A percentile compares a stretch with the other conserved stretches of the same genome.
Conservation (phyloP, 305 asterid genomes). For the Fraxinus ornus region DNA sequence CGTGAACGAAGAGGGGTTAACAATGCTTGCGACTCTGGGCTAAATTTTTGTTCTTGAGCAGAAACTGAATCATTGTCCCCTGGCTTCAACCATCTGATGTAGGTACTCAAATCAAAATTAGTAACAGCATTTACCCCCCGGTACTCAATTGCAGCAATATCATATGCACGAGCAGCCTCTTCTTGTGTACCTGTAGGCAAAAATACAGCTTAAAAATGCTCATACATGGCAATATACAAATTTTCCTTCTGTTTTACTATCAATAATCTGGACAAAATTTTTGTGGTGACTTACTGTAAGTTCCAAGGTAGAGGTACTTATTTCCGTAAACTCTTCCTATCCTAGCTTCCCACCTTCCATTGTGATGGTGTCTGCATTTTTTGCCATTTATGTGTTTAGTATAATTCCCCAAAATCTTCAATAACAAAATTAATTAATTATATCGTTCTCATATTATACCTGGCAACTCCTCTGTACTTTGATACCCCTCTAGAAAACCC, state of each 20-base stretch:
- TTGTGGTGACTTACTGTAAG: slow-evolving; percentile 60
- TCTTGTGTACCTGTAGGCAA: slow-evolving; percentile 60
- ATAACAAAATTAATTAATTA: neutral
- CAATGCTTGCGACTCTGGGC: slow-evolving; percentile 20
- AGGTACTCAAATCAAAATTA: slow-evolving; percentile 66
- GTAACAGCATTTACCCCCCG: slow-evolving; percentile 73
- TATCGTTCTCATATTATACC: slow-evolving; percentile 22
- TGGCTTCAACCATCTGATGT: slow-evolving; percentile 73
- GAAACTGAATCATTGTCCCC: slow-evolving; percentile 33
- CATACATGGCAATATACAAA: neutral
- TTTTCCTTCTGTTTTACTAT: neutral
- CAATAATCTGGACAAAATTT: neutral
- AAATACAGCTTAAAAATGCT: neutral
- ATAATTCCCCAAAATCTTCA: neutral
- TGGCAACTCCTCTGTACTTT: slow-evolving; percentile 60
- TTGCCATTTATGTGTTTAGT: slow-evolving; percentile 7
- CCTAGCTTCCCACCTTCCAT: slow-evolving; percentile 51
- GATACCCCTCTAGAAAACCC: slow-evolving; percentile 56
- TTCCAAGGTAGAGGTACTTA: slow-evolving; percentile 63
- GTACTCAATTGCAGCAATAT: slow-evolving; percentile 77
- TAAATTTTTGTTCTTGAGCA: slow-evolving; percentile 37
- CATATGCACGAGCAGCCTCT: slow-evolving; percentile 79
- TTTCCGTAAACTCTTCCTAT: slow-evolving; percentile 47
- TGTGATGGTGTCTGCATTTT: slow-evolving; percentile 47
- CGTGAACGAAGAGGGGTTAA: slow-evolving; percentile 25